Base-by-base conservation (phyloP, 768 basidiomycete species). In the Boletus sp. region DNA sequence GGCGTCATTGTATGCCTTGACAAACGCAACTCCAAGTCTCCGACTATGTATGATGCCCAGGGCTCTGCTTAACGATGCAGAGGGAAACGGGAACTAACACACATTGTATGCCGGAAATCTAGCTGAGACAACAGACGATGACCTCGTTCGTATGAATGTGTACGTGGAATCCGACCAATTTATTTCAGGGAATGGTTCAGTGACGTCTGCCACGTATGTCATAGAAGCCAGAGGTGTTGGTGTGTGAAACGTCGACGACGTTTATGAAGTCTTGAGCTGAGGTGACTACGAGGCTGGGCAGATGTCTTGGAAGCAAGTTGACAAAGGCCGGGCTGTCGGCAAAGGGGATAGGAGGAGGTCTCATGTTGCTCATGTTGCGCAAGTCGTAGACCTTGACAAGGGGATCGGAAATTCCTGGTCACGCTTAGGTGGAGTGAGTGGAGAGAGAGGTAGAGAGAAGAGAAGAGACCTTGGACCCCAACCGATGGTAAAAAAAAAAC, bases 31-130 rank as follows among this genome's bases (percentile, higher is more conserved):
- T 98, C 94, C 50, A 99, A 78, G 69, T 99, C 97, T 10, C 97
- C 97, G 61, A 83, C 96, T 98, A 67, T 14, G 47, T 46, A 24
- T 24, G 24, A 24, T 24, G 24, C 24, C 50, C 39, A 39, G 15
- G 14, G 18, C 28, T 40, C 9, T 33, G 52, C 59, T 58, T 24
- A 62, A 41, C n/a, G 20, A 49, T 7, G 12, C 37, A 2, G 12
- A 39, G 11, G 15, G 10, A 29, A 11, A 30, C 17, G 20, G 39
- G 24, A 41, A 9, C 0, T 4, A 64, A 72, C 90, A 53, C 66
- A 95, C 96, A 90, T 77, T 87, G 85, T 47, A 98, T 96, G 1
- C 97, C 97, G 10, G 96, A 98, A 67, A 87, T 98, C 71, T 98
- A 94, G 0, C 96, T 99, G 63, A 99, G 73, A 69, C 98, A 98